These are phyloP conservation scores for Geranium brycei DNA, from an alignment of 345 rosid genomes.

Conservation along the genomic window DNA sequence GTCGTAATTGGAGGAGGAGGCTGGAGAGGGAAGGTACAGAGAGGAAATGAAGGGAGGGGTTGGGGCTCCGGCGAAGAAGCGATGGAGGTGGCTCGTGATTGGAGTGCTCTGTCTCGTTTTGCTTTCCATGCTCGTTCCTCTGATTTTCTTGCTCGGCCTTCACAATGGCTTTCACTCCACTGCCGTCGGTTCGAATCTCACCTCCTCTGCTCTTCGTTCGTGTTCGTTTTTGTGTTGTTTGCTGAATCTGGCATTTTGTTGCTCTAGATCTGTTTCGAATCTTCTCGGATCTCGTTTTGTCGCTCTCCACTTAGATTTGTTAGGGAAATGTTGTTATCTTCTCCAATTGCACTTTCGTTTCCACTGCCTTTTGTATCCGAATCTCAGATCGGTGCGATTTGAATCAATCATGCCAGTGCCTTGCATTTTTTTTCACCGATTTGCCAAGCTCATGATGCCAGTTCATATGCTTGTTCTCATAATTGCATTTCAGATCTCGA, in stretches of 20 bases:
- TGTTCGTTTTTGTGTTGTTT: too few relatives aligned
- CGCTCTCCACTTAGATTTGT: neutral
- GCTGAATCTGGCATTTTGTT: neutral
- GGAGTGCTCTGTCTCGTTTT: slow-evolving; percentile 66
- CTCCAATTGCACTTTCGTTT: neutral
- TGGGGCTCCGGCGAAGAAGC: neutral
- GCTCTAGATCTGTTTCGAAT: neutral
- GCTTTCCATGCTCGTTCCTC: slow-evolving; percentile 82
- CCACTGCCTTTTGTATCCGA: neutral
- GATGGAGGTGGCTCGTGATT: slow-evolving; percentile 21
- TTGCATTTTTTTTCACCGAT: neutral
- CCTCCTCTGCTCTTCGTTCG: neutral
- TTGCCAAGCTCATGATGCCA: neutral
- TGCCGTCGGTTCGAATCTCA: neutral
- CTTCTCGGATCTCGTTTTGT: neutral
- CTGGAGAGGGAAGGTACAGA: neutral
- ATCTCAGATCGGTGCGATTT: neutral
- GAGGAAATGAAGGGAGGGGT: neutral
- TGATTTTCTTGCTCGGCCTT: slow-evolving; percentile 66
- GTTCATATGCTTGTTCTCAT: neutral
- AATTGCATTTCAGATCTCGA: neutral
- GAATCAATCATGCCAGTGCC: neutral
- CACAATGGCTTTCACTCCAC: slow-evolving; percentile 66
- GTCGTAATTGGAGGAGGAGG: neutral
- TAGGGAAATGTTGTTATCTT: neutral